These are phyloP conservation scores for Chrysoporthe deuterocubensis DNA, from an alignment of 2,329 filamentous ascomycete species.

Conservation along the genomic window DNA sequence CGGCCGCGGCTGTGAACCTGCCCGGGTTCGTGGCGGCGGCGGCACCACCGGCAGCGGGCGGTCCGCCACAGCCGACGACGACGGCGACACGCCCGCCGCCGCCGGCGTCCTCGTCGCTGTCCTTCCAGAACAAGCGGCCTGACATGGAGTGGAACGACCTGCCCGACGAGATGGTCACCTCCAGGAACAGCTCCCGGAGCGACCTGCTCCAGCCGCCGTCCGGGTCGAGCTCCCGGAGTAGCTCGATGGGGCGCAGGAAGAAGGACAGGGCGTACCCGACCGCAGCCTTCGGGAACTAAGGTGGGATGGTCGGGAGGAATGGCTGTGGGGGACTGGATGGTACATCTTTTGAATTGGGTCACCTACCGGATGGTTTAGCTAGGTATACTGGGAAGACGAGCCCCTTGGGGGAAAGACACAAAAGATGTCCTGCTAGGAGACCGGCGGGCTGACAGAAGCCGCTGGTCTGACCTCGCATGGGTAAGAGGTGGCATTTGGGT, in stretches of 20 bases:
- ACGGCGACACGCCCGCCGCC: constrained; percentile 29
- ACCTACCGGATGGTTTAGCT: no score
- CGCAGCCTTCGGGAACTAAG: constrained; percentile 60
- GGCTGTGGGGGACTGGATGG: not conserved
- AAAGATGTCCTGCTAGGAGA: not conserved
- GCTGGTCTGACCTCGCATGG: not conserved
- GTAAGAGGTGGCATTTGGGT: not conserved
- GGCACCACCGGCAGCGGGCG: constrained; percentile 19
- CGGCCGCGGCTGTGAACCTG: constrained; percentile 37
- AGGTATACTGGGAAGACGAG: not conserved
- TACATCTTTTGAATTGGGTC: no score
- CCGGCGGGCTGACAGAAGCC: not conserved
- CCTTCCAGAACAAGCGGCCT: constrained; percentile 63
- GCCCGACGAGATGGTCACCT: constrained; percentile 59
- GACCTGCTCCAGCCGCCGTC: constrained; percentile 38
- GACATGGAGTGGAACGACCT: constrained; percentile 70
- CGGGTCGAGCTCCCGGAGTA: constrained; percentile 58
- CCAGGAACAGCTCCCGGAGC: constrained; percentile 30
- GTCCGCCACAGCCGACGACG: constrained; percentile 14
- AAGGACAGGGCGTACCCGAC: constrained; percentile 65
- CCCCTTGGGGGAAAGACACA: not conserved
- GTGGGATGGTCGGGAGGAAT: not conserved
- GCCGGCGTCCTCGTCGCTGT: constrained; percentile 42
- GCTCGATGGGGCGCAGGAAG: constrained; percentile 53
- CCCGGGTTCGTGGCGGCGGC: constrained; percentile 18